Evolutionary conservation across 345 rosid genomes (phyloP), one percentile per base, ranked within the genome.

Genomic region (Arabis hirsuta): DNA sequence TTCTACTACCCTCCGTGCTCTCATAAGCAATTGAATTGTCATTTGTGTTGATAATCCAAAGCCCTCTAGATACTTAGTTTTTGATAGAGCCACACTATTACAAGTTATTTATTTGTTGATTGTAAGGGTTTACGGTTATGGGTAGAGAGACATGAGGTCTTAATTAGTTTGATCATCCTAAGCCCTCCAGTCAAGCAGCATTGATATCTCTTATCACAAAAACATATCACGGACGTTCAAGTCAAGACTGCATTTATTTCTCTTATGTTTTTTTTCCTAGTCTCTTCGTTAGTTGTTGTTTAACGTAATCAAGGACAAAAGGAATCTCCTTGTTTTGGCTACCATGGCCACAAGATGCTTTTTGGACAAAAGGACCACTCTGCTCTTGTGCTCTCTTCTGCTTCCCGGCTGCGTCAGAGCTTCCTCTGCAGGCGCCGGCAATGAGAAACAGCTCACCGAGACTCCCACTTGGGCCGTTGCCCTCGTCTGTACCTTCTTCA

Each of bases 381-480:
- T 41, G 6, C 52, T 54, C 42, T 41, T 67, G 42, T 67, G 29
- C 52, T 54, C 62, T 44, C 64, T 59, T 29, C 7, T 70, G 59
- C 58, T 59, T 47, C 38, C 41, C 13, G 16, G 52, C 45, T 8
- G 41, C 41, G 41, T 36, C 41, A 36, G 12, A 71, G 67, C 74
- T 71, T 48, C 74, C 52, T 50, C 74, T 41, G 12, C 38, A 39
- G 61, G 24, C 27, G 74, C 31, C 47, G 39, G 29, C 42, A 29
- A 53, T 26, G 71, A 66, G 58, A 86, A 88, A 71, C 44, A 82
- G 76, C 95, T 92, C 55, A 79, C 79, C 69, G 86, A 84, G 73
- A 92, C 95, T 52, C 84, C 98, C 9, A 92, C 98, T 12, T 92
- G 98, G 98, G 98, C 95, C 0, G 96, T 92, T 43, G 87, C 95